These are phyloP conservation scores for Solanum clarkiae DNA, from an alignment of 257 asterid genomes.

Conservation along the genomic window DNA sequence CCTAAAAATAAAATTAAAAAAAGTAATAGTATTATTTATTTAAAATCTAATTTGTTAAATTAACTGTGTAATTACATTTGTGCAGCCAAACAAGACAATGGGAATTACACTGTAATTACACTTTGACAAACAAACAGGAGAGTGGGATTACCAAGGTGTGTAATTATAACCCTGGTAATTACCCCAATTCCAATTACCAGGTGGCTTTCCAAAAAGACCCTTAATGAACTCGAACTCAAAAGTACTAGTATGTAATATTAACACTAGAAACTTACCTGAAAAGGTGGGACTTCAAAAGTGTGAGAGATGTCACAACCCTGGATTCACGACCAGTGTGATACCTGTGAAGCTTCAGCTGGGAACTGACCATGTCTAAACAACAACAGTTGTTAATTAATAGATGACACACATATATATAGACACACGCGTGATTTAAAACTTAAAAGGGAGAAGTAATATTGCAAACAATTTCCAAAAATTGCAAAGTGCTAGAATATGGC, in stretches of 20 bases:
- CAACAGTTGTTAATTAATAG: not conserved
- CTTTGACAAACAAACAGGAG: no score
- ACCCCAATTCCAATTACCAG: no score
- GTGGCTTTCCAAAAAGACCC: no score
- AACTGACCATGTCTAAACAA: constrained; percentile 81
- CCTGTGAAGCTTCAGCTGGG: constrained; percentile 82
- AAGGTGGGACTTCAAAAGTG: constrained; percentile 76
- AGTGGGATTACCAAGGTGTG: no score
- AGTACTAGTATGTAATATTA: not conserved
- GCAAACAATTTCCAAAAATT: not conserved
- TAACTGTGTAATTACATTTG: no score
- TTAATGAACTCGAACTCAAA: not conserved
- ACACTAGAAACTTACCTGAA: constrained; percentile 40
- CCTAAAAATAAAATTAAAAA: no score
- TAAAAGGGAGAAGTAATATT: not conserved
- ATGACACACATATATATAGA: not conserved
- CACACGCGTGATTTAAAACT: not conserved
- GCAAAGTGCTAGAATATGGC: not conserved
- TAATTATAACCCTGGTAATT: no score
- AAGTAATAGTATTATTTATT: no score
- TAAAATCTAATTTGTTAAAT: no score
- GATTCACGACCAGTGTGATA: constrained; percentile 90
- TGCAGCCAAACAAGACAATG: no score
- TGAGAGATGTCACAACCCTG: constrained; percentile 85
- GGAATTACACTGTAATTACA: no score